Conservation (phyloP, 305 asterid species). For the Euphrasia arctica region DNA sequence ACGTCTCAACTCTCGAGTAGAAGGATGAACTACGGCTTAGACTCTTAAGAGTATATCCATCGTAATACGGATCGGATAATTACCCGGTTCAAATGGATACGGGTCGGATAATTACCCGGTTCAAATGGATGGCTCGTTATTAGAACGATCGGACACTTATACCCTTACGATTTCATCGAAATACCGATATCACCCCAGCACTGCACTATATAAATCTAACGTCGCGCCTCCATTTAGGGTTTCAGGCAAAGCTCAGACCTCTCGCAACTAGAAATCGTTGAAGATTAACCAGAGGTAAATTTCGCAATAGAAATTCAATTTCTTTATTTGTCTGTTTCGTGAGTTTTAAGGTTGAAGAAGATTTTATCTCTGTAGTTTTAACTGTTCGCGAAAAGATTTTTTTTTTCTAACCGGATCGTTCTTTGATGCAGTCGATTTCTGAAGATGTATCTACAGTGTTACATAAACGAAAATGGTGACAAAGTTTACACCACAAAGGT, state of each 20-base stretch:
- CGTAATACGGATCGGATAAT: too few species aligned
- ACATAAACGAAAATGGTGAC: constrained; percentile 72
- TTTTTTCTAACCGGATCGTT: constrained; percentile 4
- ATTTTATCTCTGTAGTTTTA: background rate
- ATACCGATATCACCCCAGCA: too few species aligned
- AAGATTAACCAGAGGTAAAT: constrained; percentile 11
- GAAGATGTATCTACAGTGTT: constrained; percentile 75
- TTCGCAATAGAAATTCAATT: background rate
- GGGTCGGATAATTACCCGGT: too few species aligned
- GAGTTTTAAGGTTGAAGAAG: background rate
- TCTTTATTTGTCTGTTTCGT: background rate
- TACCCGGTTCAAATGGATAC: too few species aligned
- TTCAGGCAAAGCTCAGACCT: constrained; percentile 11
- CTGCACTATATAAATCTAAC: background rate
- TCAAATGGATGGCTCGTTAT: too few species aligned
- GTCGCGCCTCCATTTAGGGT: constrained; percentile 22
- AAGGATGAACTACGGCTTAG: too few species aligned
- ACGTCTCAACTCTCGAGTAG: background rate
- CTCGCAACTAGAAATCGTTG: background rate
- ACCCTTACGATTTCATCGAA: too few species aligned
- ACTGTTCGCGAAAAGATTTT: background rate
- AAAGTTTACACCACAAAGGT: constrained; percentile 93
- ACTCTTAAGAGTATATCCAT: too few species aligned
- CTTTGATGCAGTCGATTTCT: constrained; percentile 21
- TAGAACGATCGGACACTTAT: too few species aligned